Conservation (phyloP, 345 rosid species). For the Lepidium africanum region DNA sequence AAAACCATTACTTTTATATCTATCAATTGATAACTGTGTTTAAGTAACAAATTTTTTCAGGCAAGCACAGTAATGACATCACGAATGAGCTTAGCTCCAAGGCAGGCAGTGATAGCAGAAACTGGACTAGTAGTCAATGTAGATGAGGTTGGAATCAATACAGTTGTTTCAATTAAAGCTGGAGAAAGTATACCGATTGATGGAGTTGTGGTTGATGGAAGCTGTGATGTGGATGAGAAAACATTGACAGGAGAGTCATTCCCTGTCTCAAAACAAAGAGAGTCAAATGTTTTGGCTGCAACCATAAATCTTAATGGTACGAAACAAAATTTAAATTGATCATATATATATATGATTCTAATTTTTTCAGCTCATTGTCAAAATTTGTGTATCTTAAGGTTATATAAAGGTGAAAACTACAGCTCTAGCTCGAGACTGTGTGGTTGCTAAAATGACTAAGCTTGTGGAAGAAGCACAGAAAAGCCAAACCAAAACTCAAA, state of each 20-base stretch:
- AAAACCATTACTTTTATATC: background rate
- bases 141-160: slow-evolving; percentile 50
- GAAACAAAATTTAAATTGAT: background rate
- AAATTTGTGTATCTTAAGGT: slow-evolving; percentile 28
- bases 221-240: slow-evolving; percentile 82
- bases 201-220: slow-evolving; percentile 78
- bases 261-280: slow-evolving; percentile 64
- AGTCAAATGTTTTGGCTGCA: slow-evolving; percentile 74
- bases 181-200: slow-evolving; percentile 84
- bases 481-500: slow-evolving; percentile 63
- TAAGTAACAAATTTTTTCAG: slow-evolving; percentile 25
- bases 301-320: slow-evolving; percentile 75
- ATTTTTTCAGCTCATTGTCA: background rate
- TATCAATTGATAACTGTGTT: background rate
- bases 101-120: slow-evolving; percentile 65
- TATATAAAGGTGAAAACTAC: slow-evolving; percentile 67
- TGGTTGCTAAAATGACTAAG: slow-evolving; percentile 76
- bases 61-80: slow-evolving; percentile 75
- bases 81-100: slow-evolving; percentile 72
- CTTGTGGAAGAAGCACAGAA: slow-evolving; percentile 94
- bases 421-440: slow-evolving; percentile 67
- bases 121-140: slow-evolving; percentile 63
- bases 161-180: slow-evolving; percentile 60
- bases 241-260: slow-evolving; percentile 83
- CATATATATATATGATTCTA: background rate